These are phyloP conservation scores for Phytophthora tentaculata DNA, from an alignment of 352 stramenopile species.

Conservation along the genomic window DNA sequence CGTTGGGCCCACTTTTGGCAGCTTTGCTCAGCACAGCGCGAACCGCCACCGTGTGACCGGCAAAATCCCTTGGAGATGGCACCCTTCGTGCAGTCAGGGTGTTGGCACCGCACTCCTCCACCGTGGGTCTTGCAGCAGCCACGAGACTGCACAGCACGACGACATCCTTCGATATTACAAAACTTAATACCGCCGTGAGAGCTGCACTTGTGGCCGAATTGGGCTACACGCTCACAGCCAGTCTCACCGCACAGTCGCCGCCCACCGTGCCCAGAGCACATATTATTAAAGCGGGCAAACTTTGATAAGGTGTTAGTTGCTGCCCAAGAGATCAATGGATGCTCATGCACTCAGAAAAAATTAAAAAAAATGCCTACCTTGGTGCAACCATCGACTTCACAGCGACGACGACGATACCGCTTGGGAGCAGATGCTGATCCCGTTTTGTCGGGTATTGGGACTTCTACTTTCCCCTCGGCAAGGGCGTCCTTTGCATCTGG, in stretches of 20 bases:
- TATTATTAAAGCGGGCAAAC: constrained; percentile 84
- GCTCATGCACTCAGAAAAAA: background rate
- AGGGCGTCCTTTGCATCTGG: constrained; percentile 12
- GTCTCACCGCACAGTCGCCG: constrained; percentile 72
- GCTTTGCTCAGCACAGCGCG: constrained; percentile 66
- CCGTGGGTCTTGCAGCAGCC: constrained; percentile 90
- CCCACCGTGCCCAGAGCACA: constrained; percentile 73
- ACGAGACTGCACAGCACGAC: constrained; percentile 80
- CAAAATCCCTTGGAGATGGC: constrained; percentile 89
- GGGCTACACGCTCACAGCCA: constrained; percentile 72
- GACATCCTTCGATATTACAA: constrained; percentile 72
- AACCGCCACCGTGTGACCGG: constrained; percentile 81
- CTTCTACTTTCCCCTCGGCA: background rate
- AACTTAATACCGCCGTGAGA: constrained; percentile 80
- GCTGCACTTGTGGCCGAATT: constrained; percentile 87
- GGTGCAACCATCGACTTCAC: constrained; percentile 65
- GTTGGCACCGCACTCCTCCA: constrained; percentile 84
- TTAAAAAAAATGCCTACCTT: constrained; percentile 28
- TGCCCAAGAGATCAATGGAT: background rate
- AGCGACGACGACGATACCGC: constrained; percentile 69
- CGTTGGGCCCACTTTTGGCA: constrained; percentile 84
- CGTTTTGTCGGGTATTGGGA: constrained; percentile 1
- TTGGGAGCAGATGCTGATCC: constrained; percentile 33
- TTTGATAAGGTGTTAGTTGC: background rate
- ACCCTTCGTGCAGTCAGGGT: constrained; percentile 78